Percentiles rank a stretch among this genome's conserved stretches.
phyloP scores from a whole-genome alignment of 257 asterid genomes.

The Henckelia pumila region DNA sequence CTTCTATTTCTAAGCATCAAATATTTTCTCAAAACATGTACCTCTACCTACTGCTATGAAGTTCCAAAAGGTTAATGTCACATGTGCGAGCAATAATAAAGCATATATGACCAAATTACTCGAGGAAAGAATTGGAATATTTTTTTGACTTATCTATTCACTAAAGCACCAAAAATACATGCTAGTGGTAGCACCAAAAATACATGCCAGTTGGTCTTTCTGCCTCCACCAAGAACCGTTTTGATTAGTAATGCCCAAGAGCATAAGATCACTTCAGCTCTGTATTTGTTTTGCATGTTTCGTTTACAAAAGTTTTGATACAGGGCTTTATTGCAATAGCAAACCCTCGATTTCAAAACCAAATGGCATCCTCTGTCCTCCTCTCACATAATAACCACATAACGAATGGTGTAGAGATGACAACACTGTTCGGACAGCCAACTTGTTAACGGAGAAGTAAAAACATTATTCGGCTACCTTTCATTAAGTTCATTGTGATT shows the following conservation, averaged over 20 bases:
- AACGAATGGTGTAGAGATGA: background rate
- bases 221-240: background rate
- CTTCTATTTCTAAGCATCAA: background rate
- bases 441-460: background rate
- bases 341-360: background rate
- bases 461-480: background rate
- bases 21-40: background rate
- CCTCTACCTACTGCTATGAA: background rate
- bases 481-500: background rate
- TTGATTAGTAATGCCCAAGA: background rate
- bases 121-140: background rate
- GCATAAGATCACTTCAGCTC: background rate
- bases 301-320: background rate
- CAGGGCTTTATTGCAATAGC: background rate
- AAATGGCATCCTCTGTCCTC: background rate
- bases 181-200: conserved; percentile 1
- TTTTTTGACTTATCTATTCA: conserved; percentile 3
- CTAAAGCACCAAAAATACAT: background rate
- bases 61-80: conserved; percentile 3
- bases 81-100: background rate
- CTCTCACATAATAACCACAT: background rate
- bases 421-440: background rate
- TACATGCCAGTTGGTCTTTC: background rate
- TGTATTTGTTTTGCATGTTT: background rate
- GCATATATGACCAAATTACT: conserved; percentile 11